Evolutionary conservation across 2,329 filamentous ascomycete genomes (phyloP).

Genomic region (Tolypocladium cylindrosporum): DNA sequence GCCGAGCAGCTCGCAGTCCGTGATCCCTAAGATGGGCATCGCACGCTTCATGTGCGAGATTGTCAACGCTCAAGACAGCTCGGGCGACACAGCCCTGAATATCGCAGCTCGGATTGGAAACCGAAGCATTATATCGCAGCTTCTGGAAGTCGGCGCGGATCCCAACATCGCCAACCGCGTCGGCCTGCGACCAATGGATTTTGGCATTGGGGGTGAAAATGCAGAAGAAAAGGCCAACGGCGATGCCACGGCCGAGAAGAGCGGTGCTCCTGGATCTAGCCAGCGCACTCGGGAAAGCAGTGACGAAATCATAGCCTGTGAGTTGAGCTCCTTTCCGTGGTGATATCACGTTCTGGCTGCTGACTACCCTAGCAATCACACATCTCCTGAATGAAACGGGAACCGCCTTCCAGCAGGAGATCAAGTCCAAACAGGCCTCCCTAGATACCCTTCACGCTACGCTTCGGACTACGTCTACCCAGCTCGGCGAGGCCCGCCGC

Average conservation of each 20-base stretch:
- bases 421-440: slow-evolving; percentile 72
- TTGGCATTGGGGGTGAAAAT: slow-evolving; percentile 71
- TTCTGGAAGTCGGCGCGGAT: slow-evolving; percentile 90
- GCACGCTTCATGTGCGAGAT: slow-evolving; percentile 95
- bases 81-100: slow-evolving; percentile 89
- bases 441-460: slow-evolving; percentile 75
- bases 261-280: slow-evolving; percentile 31
- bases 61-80: slow-evolving; percentile 89
- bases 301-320: slow-evolving; percentile 70
- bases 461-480: slow-evolving; percentile 69
- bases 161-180: slow-evolving; percentile 86
- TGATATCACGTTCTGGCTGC: not conserved
- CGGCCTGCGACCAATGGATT: slow-evolving; percentile 82
- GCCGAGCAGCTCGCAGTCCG: slow-evolving; percentile 28
- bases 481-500: slow-evolving; percentile 68
- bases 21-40: slow-evolving; percentile 64
- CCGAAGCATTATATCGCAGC: slow-evolving; percentile 88
- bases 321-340: slow-evolving; percentile 20
- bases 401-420: slow-evolving; percentile 67
- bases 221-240: slow-evolving; percentile 34
- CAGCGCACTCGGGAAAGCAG: slow-evolving; percentile 61
- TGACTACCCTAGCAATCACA: slow-evolving; percentile 54
- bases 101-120: slow-evolving; percentile 90
- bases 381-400: slow-evolving; percentile 73
- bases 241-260: slow-evolving; percentile 32